These are phyloP conservation scores for Pleurotus tuber-regium DNA, from an alignment of 768 basidiomycete genomes.

Conservation along the genomic window DNA sequence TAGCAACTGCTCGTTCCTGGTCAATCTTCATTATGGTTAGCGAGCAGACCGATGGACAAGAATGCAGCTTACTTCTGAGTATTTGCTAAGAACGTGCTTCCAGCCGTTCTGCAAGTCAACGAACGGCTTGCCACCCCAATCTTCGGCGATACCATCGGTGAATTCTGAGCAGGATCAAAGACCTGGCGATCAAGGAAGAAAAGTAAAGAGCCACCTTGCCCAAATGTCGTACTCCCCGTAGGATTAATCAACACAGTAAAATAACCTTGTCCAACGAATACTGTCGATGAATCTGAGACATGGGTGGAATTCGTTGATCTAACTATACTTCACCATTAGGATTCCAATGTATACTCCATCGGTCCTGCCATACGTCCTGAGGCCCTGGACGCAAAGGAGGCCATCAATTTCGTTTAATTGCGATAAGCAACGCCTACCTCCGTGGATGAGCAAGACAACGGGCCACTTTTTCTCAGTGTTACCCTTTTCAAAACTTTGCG, in stretches of 20 bases:
- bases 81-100: slow-evolving; percentile 62
- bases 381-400: slow-evolving; percentile 42
- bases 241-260: slow-evolving; percentile 88
- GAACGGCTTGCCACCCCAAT: slow-evolving; percentile 89
- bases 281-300: slow-evolving; percentile 27
- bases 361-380: slow-evolving; percentile 85
- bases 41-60: neutral
- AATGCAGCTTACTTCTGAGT: slow-evolving; percentile 54
- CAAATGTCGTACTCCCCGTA: slow-evolving; percentile 91
- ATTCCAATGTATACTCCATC: slow-evolving; percentile 94
- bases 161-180: slow-evolving; percentile 45
- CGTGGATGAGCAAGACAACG: slow-evolving; percentile 77
- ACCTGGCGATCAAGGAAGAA: neutral
- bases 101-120: slow-evolving; percentile 74
- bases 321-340: slow-evolving; percentile 53
- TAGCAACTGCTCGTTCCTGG: slow-evolving; percentile 64
- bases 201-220: slow-evolving; percentile 55
- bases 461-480: slow-evolving; percentile 80
- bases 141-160: slow-evolving; percentile 75
- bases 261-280: slow-evolving; percentile 88
- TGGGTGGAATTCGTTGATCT: neutral
- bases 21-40: slow-evolving; percentile 59
- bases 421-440: slow-evolving; percentile 38
- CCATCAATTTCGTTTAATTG: slow-evolving; percentile 1
- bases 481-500: slow-evolving; percentile 67